These are phyloP conservation scores for Whalleya microplaca DNA, from an alignment of 2,329 filamentous ascomycete genomes.

Conservation along the genomic window DNA sequence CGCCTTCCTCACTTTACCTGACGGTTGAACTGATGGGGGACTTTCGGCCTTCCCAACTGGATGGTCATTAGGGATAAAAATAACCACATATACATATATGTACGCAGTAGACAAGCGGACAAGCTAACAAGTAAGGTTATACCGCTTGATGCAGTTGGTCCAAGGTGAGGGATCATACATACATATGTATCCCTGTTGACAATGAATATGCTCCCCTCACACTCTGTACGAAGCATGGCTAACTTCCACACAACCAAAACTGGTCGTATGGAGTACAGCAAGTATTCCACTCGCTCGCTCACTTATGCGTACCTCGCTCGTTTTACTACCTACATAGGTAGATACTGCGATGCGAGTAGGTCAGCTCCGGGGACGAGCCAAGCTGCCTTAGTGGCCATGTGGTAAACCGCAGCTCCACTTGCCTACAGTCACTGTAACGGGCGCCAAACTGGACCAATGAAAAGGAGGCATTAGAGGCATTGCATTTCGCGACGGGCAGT, in stretches of 20 bases:
- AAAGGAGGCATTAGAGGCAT: constrained; percentile 1
- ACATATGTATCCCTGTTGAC: too few species aligned
- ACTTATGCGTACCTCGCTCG: too few species aligned
- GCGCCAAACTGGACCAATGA: constrained; percentile 39
- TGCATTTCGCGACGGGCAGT: constrained; percentile 5
- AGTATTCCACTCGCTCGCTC: too few species aligned
- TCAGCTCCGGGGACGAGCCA: constrained; percentile 1
- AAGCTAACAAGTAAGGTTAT: neutral
- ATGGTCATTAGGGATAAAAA: constrained; percentile 13
- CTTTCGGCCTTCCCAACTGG: constrained; percentile 17
- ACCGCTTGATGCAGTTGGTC: neutral
- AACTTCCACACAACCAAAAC: too few species aligned
- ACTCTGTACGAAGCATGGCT: too few species aligned
- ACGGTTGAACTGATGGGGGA: too few species aligned
- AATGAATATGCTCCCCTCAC: too few species aligned
- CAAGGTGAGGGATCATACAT: too few species aligned
- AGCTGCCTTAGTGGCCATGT: constrained; percentile 17
- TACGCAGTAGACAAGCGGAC: neutral
- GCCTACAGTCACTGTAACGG: constrained; percentile 37
- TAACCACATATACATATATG: constrained; percentile 1
- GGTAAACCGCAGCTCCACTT: constrained; percentile 11
- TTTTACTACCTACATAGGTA: too few species aligned
- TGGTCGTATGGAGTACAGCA: too few species aligned
- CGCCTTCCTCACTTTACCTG: too few species aligned
- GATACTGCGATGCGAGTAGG: neutral